Percentiles rank a stretch among this genome's conserved stretches.
Evolutionary conservation across 1,139 yeast species (phyloP).

Genomic region (Blastobotrys buckinghamii): DNA sequence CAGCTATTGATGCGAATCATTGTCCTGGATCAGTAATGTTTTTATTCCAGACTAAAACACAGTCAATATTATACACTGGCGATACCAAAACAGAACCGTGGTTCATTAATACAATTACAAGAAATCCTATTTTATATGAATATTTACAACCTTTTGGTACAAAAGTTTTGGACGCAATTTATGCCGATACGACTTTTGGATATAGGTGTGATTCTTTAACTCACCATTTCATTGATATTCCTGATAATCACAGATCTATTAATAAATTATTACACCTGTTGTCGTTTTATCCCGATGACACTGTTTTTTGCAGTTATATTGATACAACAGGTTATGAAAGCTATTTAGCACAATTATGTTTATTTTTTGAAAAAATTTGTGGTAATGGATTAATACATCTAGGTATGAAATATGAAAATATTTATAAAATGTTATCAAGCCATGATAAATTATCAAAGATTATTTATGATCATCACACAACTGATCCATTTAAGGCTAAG

Average conservation of each 20-base stretch:
- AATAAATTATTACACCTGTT: not conserved
- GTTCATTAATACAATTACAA: slow-evolving; percentile 41
- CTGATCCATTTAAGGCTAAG: not conserved
- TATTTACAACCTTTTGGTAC: slow-evolving; percentile 31
- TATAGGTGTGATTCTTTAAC: slow-evolving; percentile 19
- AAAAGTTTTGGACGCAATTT: slow-evolving; percentile 40
- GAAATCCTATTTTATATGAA: slow-evolving; percentile 41
- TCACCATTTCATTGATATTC: not conserved
- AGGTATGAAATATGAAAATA: slow-evolving; percentile 15
- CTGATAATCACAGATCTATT: not conserved
- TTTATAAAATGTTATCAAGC: not conserved
- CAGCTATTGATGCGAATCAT: slow-evolving; percentile 41
- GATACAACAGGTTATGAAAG: slow-evolving; percentile 3
- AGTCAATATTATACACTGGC: slow-evolving; percentile 48
- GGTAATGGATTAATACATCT: slow-evolving; percentile 33
- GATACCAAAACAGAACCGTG: slow-evolving; percentile 54
- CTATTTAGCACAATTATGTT: not conserved
- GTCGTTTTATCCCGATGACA: not conserved
- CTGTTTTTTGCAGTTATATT: not conserved
- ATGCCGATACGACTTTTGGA: slow-evolving; percentile 54
- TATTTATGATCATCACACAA: not conserved
- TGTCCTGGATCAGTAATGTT: slow-evolving; percentile 62
- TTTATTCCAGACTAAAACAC: slow-evolving; percentile 37
- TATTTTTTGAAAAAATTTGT: not conserved
- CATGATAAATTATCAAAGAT: not conserved